Base-by-base conservation (phyloP, 148 eudicot species). In the Linanthus parryae region DNA sequence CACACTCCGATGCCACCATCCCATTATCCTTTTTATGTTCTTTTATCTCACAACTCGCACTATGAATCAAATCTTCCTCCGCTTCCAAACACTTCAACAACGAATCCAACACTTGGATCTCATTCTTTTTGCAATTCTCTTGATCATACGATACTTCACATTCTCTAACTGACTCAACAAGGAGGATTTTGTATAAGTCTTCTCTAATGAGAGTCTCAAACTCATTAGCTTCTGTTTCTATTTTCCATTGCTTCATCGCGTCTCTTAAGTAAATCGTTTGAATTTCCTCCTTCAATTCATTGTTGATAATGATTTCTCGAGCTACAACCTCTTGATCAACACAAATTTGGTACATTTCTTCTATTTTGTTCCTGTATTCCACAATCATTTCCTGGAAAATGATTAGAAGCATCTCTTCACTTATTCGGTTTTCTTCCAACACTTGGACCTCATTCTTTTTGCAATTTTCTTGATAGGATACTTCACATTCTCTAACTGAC, bases 401-500 rank as follows among this genome's bases (percentile, higher is more conserved):
- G 58, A 44, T 57, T 48, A 21, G 62, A 29, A 50, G 43, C 55
- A 22, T 44, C 73, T n/a, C 38, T 56, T 62, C 44, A 31, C 4
- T 23, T 0, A 1, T 12, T 18, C 23, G 26, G 14, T 28, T 28
- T 28, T 49, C n/a, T 56, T 44, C 17, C 43, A 22, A 30, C 11
- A 0, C 0, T 35, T 16, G 46, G 15, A 37, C 61, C 63, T 23
- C 20, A 16, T 51, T 43, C 31, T 20, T 26, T 30, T 9, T 25
- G 4, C 15, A 43, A 43, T 11, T 44, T 12, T 2, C 13, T 30
- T 1, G 15, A 11, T n/a, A n/a, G n/a, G n/a, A n/a, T n/a, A n/a
- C n/a, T n/a, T n/a, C n/a, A n/a, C n/a, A n/a, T n/a, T n/a, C 73
- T 35, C 64, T 76, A 16, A 54, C 18, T 16, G 59, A 65, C 65